A percentile compares a stretch with the other conserved stretches of the same genome.
These are phyloP conservation scores for Phaseolus lunatus DNA, from an alignment of 306 rosid genomes.

Conservation along the genomic window DNA sequence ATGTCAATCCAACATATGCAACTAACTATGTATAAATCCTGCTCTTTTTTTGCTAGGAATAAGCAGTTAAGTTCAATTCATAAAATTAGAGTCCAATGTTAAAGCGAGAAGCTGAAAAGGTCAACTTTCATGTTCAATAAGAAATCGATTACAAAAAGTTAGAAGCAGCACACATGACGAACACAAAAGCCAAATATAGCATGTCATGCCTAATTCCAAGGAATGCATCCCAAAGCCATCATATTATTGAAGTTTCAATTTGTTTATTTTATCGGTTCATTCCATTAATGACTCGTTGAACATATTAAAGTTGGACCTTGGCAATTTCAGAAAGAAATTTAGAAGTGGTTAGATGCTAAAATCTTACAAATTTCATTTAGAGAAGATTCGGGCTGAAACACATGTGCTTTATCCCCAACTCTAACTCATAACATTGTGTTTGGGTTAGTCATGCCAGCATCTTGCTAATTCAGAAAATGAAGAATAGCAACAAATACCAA, in stretches of 20 bases:
- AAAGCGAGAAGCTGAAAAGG: not conserved
- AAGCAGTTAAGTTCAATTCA: constrained; percentile 13
- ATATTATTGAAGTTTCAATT: not conserved
- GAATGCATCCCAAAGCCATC: not conserved
- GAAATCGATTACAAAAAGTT: constrained; percentile 12
- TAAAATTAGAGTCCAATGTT: constrained; percentile 2
- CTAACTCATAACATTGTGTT: no score
- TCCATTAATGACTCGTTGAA: not conserved
- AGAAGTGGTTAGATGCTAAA: not conserved
- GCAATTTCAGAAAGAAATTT: not conserved
- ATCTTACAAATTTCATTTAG: not conserved
- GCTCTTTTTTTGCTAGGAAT: not conserved
- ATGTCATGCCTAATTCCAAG: constrained; percentile 3
- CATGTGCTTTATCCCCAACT: no score
- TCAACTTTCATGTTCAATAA: not conserved
- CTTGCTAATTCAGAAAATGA: not conserved
- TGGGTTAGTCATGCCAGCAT: not conserved
- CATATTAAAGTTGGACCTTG: not conserved
- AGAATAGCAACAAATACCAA: not conserved
- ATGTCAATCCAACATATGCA: constrained; percentile 35
- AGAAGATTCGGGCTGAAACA: not conserved
- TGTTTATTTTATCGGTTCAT: not conserved
- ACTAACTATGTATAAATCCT: constrained; percentile 20
- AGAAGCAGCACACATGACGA: not conserved
- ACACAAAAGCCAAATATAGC: not conserved